These are phyloP conservation scores for Pezicula carpinea DNA, from an alignment of 2,329 filamentous ascomycete species.

Conservation along the genomic window DNA sequence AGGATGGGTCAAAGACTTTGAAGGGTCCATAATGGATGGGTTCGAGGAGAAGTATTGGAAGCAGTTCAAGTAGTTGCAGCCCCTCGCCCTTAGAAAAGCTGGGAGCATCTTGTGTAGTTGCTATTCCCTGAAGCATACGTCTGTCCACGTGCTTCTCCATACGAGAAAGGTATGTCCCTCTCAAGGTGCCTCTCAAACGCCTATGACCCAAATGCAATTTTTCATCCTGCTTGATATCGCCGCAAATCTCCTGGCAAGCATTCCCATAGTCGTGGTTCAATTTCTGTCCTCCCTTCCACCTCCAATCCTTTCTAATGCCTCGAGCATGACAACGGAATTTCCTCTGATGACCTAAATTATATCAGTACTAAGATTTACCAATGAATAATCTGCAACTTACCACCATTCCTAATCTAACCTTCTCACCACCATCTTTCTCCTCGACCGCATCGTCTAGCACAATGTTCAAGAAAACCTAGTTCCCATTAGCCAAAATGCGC, in stretches of 20 bases:
- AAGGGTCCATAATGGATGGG: constrained; percentile 42
- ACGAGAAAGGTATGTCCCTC: constrained; percentile 17
- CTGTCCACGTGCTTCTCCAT: constrained; percentile 14
- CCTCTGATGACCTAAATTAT: constrained; percentile 76
- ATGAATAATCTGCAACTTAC: constrained; percentile 46
- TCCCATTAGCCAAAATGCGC: constrained; percentile 15
- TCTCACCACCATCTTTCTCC: constrained; percentile 88
- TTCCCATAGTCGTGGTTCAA: constrained; percentile 3
- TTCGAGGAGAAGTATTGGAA: constrained; percentile 40
- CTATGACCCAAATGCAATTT: constrained; percentile 14
- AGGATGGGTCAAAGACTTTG: constrained; percentile 48
- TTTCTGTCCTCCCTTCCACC: constrained; percentile 45
- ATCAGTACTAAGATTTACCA: constrained; percentile 7
- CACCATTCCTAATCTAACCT: constrained; percentile 86
- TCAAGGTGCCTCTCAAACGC: constrained; percentile 21
- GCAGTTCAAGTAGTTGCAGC: constrained; percentile 20
- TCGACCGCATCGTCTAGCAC: constrained; percentile 96
- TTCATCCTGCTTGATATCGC: not conserved
- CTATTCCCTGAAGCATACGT: too few relatives aligned
- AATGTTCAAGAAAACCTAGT: constrained; percentile 93
- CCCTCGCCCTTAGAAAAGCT: not conserved
- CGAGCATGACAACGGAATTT: constrained; percentile 98
- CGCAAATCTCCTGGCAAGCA: not conserved
- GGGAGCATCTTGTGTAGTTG: too few relatives aligned
- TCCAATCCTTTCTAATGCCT: constrained; percentile 68